Percentiles rank a stretch among this genome's conserved stretches.
Evolutionary conservation across 208 protist species (phyloP).

Genomic region (Naegleria fowleri): DNA sequence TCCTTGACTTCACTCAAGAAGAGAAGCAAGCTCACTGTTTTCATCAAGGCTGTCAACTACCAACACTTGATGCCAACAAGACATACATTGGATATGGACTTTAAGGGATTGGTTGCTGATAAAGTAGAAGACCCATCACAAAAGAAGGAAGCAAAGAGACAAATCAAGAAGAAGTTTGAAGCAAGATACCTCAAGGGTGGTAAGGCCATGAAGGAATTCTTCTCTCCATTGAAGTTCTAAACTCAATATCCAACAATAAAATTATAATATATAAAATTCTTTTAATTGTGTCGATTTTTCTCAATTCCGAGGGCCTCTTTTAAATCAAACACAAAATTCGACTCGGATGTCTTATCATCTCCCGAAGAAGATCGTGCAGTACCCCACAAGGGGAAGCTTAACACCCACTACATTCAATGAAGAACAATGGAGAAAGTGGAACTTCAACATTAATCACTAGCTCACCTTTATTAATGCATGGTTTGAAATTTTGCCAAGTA

Average conservation of each 20-base stretch:
- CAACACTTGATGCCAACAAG: constrained; percentile 96
- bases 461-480: too few species aligned
- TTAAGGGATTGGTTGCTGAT: constrained; percentile 36
- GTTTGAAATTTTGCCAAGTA: background rate
- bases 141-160: constrained; percentile 36
- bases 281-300: background rate
- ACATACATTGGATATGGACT: constrained; percentile 60
- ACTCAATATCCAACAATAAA: background rate
- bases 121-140: background rate
- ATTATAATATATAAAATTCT: background rate
- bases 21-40: constrained; percentile 84
- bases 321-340: too few species aligned
- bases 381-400: too few species aligned
- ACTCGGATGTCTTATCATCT: too few species aligned
- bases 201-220: constrained; percentile 44
- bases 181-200: constrained; percentile 57
- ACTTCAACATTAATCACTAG: too few species aligned
- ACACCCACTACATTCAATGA: too few species aligned
- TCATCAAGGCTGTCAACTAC: constrained; percentile 96
- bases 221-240: constrained; percentile 20
- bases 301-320: too few species aligned
- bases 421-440: too few species aligned
- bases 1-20: constrained; percentile 78
- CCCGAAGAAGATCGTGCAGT: too few species aligned
- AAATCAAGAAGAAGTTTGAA: constrained; percentile 47